Conservation (phyloP, 768 basidiomycete species). For the Amanita polypyramis region DNA sequence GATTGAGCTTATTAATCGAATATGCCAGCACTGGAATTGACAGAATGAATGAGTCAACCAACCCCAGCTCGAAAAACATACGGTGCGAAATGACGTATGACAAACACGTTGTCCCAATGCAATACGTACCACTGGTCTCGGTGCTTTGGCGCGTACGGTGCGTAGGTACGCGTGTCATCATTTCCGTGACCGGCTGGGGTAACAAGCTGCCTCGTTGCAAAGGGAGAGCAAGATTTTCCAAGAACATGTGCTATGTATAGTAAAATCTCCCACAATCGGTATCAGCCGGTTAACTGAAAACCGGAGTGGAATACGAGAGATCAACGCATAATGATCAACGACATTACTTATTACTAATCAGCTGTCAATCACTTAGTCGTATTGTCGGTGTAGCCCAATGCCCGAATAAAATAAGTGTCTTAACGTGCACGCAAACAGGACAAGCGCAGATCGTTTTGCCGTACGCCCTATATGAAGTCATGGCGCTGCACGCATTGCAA, state of each 20-base stretch:
- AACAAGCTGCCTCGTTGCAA: not conserved
- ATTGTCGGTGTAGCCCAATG: not conserved
- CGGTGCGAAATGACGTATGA: not conserved
- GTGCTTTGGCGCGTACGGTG: not conserved
- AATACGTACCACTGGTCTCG: not conserved
- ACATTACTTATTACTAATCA: not conserved
- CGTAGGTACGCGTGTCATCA: not conserved
- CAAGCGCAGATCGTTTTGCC: not conserved
- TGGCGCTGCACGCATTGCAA: not conserved
- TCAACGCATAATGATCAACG: not conserved
- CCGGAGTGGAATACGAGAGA: not conserved
- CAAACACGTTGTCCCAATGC: slow-evolving; percentile 1
- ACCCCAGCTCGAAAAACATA: not conserved
- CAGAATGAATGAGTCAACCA: not conserved
- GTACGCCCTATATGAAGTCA: not conserved
- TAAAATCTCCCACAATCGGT: no score
- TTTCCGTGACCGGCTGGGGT: not conserved
- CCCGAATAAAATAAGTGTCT: not conserved
- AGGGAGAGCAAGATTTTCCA: not conserved
- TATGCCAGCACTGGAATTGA: not conserved
- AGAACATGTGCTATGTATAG: not conserved
- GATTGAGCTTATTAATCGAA: not conserved
- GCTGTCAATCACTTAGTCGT: no score
- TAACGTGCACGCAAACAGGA: no score
- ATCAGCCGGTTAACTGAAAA: slow-evolving; percentile 2